Evolutionary conservation across 139 green algal genomes (phyloP), one percentile per base, ranked within the genome.

Genomic region (Picochlorum sp.): DNA sequence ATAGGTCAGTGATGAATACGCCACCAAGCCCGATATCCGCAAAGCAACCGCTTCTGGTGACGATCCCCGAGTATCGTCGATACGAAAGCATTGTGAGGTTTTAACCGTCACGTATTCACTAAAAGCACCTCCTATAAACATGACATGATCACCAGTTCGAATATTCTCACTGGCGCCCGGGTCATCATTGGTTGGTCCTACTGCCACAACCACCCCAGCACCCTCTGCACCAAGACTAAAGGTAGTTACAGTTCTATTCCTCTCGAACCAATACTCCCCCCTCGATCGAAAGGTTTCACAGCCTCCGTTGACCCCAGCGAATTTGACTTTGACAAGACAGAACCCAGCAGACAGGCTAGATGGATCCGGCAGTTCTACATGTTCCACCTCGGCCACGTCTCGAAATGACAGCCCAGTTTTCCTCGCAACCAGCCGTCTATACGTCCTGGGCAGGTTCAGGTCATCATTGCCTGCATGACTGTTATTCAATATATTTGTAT

Each of bases 21-120:
- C 89, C 4, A 89, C 96, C 20, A 96, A 74, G 7, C 89, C 89
- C 5, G 70, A 80, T 4, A 82, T 90, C 29, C 89, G 68, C 35
- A 96, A 68, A 0, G 89, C 87, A n/a, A 95, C 77, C 16, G 83
- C 55, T 45, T 91, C 80, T 0, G 83, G 81, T 18, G 39, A 47
- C n/a, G n/a, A n/a, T n/a, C n/a, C n/a, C n/a, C n/a, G n/a, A 47
- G 18, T 47, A 5, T 0, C 22, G 0, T 18, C 1, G 9, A 73
- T 50, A 14, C 44, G 50, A 7, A 40, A 68, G 44, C 68, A 77
- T 40, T 61, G 24, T 0, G 24, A 24, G 2, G 64, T 52, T 24
- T 60, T 63, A 2, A 58, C 56, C 7, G 67, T 44, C 16, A 57
- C 62, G 43, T 72, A 85, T 55, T 86, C 70, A 26, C 64, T 33